phyloP scores from a whole-genome alignment of 257 asterid genomes.

The Primulina eburnea region DNA sequence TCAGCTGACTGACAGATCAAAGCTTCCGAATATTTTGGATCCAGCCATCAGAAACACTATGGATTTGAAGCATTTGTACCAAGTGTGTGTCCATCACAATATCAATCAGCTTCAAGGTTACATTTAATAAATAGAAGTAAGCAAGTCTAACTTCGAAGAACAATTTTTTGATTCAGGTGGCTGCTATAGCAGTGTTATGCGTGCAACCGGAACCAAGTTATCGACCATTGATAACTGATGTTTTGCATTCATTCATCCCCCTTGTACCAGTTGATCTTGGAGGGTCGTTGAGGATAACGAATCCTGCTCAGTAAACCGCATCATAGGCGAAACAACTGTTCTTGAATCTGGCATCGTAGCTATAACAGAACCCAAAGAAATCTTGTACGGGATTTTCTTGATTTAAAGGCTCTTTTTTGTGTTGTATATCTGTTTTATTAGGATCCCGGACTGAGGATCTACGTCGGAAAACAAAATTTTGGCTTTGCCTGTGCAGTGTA shows the following conservation, averaged over 20 bases:
- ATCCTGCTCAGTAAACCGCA: constrained; percentile 34
- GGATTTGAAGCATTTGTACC: constrained; percentile 93
- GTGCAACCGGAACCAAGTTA: constrained; percentile 97
- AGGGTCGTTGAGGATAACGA: constrained; percentile 65
- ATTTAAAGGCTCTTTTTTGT: neutral
- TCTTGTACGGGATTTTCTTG: constrained; percentile 6
- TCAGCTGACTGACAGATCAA: constrained; percentile 85
- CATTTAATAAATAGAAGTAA: neutral
- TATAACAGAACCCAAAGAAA: constrained; percentile 14
- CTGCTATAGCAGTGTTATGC: constrained; percentile 93
- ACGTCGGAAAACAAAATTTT: constrained; percentile 17
- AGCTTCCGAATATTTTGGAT: constrained; percentile 85
- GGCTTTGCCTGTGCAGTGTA: constrained; percentile 36
- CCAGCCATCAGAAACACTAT: constrained; percentile 68
- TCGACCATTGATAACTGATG: constrained; percentile 89
- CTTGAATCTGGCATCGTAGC: constrained; percentile 13
- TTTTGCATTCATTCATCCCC: constrained; percentile 90
- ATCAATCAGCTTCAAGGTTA: neutral
- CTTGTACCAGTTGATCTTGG: constrained; percentile 91
- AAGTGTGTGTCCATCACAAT: constrained; percentile 42
- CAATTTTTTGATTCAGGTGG: constrained; percentile 52
- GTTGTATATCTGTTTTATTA: constrained; percentile 18
- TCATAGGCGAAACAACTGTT: constrained; percentile 20
- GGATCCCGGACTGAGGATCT: constrained; percentile 26
- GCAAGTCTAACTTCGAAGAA: neutral